Evolutionary conservation across 2,329 filamentous ascomycete genomes (phyloP), one percentile per base, ranked within the genome.

Genomic region (Graphiopsis chlorocephala): DNA sequence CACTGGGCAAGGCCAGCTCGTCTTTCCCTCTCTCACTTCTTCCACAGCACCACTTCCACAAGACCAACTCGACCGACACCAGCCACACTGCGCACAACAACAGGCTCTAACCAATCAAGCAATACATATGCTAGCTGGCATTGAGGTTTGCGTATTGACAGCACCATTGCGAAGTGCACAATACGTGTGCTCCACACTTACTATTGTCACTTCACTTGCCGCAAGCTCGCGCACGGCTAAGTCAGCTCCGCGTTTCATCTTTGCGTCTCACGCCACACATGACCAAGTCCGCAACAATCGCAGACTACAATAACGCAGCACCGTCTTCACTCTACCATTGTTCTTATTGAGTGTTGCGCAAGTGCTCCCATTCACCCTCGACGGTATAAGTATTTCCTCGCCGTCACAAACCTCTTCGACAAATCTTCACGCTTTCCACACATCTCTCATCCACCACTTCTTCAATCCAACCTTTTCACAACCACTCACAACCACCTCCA

Each of bases 211-310:
- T 33, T 48, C 45, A 26, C 42, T 25, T 60, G 28, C 17, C 25
- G 26, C 26, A 42, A 45, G 55, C 55, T 28, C 20, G 14, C 20
- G 11, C 33, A 26, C 55, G 20, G 55, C 55, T 6, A 57, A 42
- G 33, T 45, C 55, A 14, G 26, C 28, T 61, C 45, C 58, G 58
- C n/a, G 58, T 61, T 61, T 52, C 58, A 52, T 31, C 14, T 50
- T 53, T 61, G 42, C 15, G 20, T 35, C 42, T 42, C 3, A 15
- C 31, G n/a, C 35, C 38, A 59, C 56, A 17, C 35, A 45, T 17
- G 23, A 47, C 28, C 38, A 60, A 60, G 38, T 48, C 11, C 42
- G 42, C 28, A 61, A 61, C 58, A 61, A 61, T 61, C n/a, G 12
- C 26, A 61, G 31, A n/a, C 58, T 29, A 61, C 58, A 50, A 61